Conservation (phyloP, 495 filamentous ascomycete genomes). For the Letharia columbiana region DNA sequence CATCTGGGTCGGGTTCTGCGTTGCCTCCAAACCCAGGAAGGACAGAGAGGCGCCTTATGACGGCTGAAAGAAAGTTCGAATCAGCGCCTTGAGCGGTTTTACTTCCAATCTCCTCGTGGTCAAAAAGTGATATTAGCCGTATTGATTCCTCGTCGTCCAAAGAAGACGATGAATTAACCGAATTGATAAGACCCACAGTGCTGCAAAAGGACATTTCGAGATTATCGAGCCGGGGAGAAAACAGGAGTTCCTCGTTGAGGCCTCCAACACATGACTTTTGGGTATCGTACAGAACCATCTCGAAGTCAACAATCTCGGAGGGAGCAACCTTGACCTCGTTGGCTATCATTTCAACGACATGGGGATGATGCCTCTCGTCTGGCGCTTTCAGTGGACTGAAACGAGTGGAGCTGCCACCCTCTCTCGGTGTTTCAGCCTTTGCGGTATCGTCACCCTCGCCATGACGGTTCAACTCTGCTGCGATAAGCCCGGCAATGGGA, state of each 20-base stretch:
- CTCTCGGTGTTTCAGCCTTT: conserved; percentile 22
- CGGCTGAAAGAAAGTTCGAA: conserved; percentile 81
- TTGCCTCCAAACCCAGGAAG: conserved; percentile 45
- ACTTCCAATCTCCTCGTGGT: conserved; percentile 96
- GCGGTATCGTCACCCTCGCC: conserved; percentile 31
- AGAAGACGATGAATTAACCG: conserved; percentile 49
- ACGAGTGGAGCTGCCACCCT: conserved; percentile 29
- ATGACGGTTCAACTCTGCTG: conserved; percentile 76
- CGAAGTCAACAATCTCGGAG: conserved; percentile 79
- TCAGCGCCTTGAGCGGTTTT: conserved; percentile 85
- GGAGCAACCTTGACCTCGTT: conserved; percentile 59
- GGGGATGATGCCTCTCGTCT: conserved; percentile 80
- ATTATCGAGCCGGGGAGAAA: conserved; percentile 87
- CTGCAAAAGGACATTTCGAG: conserved; percentile 90
- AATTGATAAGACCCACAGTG: conserved; percentile 70
- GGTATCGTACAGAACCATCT: conserved; percentile 91
- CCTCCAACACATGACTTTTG: conserved; percentile 85
- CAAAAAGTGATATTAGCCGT: conserved; percentile 84
- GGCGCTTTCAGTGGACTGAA: conserved; percentile 67
- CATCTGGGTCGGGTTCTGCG: conserved; percentile 42
- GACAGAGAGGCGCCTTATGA: conserved; percentile 79
- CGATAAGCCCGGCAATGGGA: conserved; percentile 80
- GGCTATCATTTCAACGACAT: conserved; percentile 79
- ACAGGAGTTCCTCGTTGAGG: conserved; percentile 87
- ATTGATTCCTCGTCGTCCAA: conserved; percentile 72